Conservation (phyloP, 78 protist genomes). For the Guillardia theta region DNA sequence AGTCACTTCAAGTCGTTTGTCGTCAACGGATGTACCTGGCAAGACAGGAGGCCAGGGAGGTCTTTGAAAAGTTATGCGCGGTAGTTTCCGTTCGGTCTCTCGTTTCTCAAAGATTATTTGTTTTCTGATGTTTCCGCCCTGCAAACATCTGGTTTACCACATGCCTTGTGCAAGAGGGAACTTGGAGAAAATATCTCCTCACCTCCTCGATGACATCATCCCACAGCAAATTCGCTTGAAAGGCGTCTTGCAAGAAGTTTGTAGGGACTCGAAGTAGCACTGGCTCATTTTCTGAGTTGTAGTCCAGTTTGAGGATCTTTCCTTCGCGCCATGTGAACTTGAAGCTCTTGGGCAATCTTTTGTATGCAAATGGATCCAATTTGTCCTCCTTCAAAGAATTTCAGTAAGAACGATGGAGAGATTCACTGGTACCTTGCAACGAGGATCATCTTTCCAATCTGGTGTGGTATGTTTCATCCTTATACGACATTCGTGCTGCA, state of each 20-base stretch:
- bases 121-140: no score
- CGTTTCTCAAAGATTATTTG: no score
- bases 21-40: no score
- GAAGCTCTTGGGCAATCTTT: neutral
- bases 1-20: no score
- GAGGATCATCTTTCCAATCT: neutral
- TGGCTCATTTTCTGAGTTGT: neutral
- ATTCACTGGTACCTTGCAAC: neutral
- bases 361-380: neutral
- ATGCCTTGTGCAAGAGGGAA: no score
- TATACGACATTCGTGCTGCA: neutral
- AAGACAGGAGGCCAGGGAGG: no score
- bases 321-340: neutral
- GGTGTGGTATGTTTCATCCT: neutral
- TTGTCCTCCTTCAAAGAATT: neutral
- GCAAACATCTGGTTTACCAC: no score
- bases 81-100: no score
- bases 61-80: no score
- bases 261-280: neutral
- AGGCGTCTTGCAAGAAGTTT: neutral
- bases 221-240: no score
- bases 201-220: no score
- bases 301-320: neutral
- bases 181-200: no score
- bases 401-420: neutral